Percentiles rank a stretch among this genome's conserved stretches.
These are phyloP conservation scores for Entophlyctis luteolus DNA, from an alignment of 192 early-diverging fungal genomes.

Conservation along the genomic window DNA sequence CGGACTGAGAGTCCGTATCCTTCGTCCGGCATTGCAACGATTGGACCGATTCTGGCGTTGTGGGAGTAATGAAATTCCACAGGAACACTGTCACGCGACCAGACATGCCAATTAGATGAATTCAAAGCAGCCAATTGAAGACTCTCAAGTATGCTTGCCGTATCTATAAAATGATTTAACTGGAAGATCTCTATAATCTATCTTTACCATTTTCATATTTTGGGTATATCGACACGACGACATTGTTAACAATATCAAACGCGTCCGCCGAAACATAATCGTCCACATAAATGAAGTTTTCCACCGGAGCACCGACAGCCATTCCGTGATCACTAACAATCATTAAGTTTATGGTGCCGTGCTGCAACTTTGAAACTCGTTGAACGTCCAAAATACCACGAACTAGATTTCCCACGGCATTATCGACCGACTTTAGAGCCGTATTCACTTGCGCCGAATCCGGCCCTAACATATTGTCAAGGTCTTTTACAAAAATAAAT, in stretches of 20 bases:
- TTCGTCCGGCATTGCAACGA: slow-evolving; percentile 64
- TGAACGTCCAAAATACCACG: slow-evolving; percentile 49
- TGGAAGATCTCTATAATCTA: slow-evolving; percentile 20
- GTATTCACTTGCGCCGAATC: slow-evolving; percentile 59
- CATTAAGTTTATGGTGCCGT: slow-evolving; percentile 58
- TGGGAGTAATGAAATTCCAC: slow-evolving; percentile 65
- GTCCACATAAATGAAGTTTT: slow-evolving; percentile 69
- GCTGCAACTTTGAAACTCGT: slow-evolving; percentile 45
- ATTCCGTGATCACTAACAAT: slow-evolving; percentile 87
- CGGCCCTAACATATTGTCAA: too few relatives aligned
- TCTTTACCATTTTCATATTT: slow-evolving; percentile 24
- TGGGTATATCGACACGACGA: slow-evolving; percentile 61
- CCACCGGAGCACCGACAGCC: slow-evolving; percentile 42
- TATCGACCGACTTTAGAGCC: slow-evolving; percentile 52
- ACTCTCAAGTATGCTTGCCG: slow-evolving; percentile 33
- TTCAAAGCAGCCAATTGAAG: slow-evolving; percentile 39
- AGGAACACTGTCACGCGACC: slow-evolving; percentile 69
- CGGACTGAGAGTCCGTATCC: slow-evolving; percentile 8
- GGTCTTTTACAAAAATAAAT: too few relatives aligned
- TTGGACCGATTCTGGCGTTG: slow-evolving; percentile 67
- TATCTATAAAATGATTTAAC: slow-evolving; percentile 28
- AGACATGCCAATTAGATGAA: slow-evolving; percentile 52
- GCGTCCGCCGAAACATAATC: slow-evolving; percentile 59
- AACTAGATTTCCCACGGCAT: slow-evolving; percentile 57
- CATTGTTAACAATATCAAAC: slow-evolving; percentile 54